Conservation (phyloP, 192 early-diverging fungal genomes). For the Entomortierella parvispora region DNA sequence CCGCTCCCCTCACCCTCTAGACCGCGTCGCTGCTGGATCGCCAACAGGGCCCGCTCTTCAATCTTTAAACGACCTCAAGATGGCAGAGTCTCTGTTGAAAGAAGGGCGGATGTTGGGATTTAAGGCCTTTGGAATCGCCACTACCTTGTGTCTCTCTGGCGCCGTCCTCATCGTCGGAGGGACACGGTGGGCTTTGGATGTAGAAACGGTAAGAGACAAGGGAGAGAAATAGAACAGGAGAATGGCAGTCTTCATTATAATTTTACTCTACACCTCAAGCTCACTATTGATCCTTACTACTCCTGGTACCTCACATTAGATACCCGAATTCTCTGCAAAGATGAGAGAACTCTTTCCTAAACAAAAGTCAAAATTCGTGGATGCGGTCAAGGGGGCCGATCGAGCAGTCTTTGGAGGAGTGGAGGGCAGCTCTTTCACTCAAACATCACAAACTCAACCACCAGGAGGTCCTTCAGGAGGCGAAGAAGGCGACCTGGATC, state of each 20-base stretch:
- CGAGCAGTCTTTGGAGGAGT: constrained; percentile 49
- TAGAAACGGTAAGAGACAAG: constrained; percentile 47
- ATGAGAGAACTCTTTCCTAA: constrained; percentile 50
- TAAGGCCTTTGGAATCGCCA: constrained; percentile 48
- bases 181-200: constrained; percentile 46
- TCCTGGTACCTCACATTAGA: constrained; percentile 22
- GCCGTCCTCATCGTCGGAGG: constrained; percentile 32
- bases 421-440: no score
- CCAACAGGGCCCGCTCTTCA: constrained; percentile 22
- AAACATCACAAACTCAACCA: background rate
- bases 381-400: constrained; percentile 34
- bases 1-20: background rate
- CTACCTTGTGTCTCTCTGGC: constrained; percentile 42
- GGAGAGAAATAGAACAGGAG: no score
- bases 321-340: constrained; percentile 53
- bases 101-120: constrained; percentile 41
- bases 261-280: no score
- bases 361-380: constrained; percentile 50
- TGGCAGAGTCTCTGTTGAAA: constrained; percentile 33
- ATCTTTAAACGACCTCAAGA: constrained; percentile 34
- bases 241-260: no score
- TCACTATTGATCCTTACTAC: background rate
- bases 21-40: constrained; percentile 17
- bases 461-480: background rate
- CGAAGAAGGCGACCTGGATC: constrained; percentile 41